These are phyloP conservation scores for Collybia sp. DNA, from an alignment of 768 basidiomycete genomes.

Conservation along the genomic window DNA sequence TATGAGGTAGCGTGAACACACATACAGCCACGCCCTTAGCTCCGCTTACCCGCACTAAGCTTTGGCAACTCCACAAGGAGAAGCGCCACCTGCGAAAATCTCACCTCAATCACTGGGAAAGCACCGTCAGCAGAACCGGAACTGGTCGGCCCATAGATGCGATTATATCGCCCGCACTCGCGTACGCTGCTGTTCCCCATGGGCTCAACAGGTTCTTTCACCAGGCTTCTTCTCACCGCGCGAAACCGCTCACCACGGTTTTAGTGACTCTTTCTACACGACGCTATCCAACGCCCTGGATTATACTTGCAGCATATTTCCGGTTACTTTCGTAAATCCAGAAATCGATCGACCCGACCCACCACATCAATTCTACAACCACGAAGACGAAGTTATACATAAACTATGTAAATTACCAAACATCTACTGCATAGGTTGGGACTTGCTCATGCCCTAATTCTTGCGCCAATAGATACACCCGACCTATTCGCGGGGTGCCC, in stretches of 20 bases:
- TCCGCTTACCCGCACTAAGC: slow-evolving; percentile 29
- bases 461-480: slow-evolving; percentile 43
- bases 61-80: slow-evolving; percentile 60
- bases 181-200: slow-evolving; percentile 60
- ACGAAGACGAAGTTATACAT: slow-evolving; percentile 47
- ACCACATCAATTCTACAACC: slow-evolving; percentile 46
- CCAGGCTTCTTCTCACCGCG: not conserved
- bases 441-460: too few species aligned
- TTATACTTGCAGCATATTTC: slow-evolving; percentile 54
- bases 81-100: slow-evolving; percentile 48
- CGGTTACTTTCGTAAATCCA: slow-evolving; percentile 60
- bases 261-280: slow-evolving; percentile 56
- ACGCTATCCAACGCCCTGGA: slow-evolving; percentile 63
- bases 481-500: slow-evolving; percentile 50
- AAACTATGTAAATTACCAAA: slow-evolving; percentile 43
- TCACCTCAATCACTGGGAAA: slow-evolving; percentile 62
- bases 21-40: slow-evolving; percentile 6
- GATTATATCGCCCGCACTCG: slow-evolving; percentile 59
- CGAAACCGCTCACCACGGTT: not conserved
- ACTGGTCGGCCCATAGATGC: slow-evolving; percentile 73
- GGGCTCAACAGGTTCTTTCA: slow-evolving; percentile 45
- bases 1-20: slow-evolving; percentile 35
- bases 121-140: slow-evolving; percentile 41
- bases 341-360: slow-evolving; percentile 40
- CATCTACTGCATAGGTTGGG: too few species aligned